Evolutionary conservation across 192 early-diverging fungal genomes (phyloP).

Genomic region (Obelidium mucronatum): DNA sequence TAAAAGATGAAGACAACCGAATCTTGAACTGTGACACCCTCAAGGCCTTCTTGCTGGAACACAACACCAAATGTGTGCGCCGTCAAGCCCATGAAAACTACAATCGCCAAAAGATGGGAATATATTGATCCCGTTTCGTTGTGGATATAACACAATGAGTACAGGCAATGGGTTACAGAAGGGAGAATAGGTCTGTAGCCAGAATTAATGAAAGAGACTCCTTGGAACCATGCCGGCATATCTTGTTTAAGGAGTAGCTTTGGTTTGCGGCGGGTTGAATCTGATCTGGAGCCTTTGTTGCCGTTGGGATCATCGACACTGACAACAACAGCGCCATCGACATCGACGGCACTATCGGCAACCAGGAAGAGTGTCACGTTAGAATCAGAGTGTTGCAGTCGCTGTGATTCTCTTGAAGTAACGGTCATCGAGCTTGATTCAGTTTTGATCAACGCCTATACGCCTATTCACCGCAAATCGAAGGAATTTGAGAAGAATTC

Average conservation of each 20-base stretch:
- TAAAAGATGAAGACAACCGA: neutral
- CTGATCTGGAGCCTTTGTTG: too few species aligned
- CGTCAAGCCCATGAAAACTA: constrained; percentile 52
- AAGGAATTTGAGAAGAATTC: too few species aligned
- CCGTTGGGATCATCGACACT: too few species aligned
- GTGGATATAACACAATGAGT: constrained; percentile 82
- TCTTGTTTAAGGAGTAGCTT: neutral
- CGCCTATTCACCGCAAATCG: too few species aligned
- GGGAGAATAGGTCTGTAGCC: constrained; percentile 84
- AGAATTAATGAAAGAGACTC: constrained; percentile 76
- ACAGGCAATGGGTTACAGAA: constrained; percentile 77
- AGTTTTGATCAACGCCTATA: too few species aligned
- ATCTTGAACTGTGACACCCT: neutral
- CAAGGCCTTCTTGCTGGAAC: neutral
- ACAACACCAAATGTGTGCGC: constrained; percentile 3
- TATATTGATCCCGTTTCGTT: constrained; percentile 95
- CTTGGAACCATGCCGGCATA: constrained; percentile 52
- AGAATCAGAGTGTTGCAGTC: too few species aligned
- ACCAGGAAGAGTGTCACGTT: too few species aligned
- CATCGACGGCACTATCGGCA: too few species aligned
- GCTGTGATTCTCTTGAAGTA: too few species aligned
- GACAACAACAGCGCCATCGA: too few species aligned
- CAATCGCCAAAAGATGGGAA: constrained; percentile 78
- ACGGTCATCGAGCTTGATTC: too few species aligned
- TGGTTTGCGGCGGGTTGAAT: constrained; percentile 12